Evolutionary conservation across 2,329 filamentous ascomycete genomes (phyloP), one percentile per base, ranked within the genome.

Genomic region (Penicillium nordicum): DNA sequence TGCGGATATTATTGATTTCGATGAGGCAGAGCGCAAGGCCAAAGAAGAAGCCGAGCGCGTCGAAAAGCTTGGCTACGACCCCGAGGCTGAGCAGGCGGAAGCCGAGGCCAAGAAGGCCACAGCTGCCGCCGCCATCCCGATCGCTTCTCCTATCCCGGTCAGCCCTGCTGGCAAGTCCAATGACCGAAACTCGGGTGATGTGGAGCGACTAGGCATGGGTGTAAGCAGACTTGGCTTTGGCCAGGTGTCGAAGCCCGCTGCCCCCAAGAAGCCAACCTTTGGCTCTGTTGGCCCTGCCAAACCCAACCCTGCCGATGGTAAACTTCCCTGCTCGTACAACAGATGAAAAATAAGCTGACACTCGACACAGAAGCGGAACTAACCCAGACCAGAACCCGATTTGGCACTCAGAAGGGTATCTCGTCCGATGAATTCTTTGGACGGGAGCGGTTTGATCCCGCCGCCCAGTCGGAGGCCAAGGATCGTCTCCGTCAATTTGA

Each of bases 391-490:
- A 89, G 90, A 67, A 80, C 84, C 69, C 96, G 96, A 75, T 99
- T 99, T 69, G 93, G 92, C 58, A 77, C 76, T 42, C 94, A 99
- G 74, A 97, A 97, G 80, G 90, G 90, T 66, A 99, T 99, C 65
- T 97, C 92, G 0, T 97, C 92, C 0, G 94, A 99, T 73, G 94
- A 99, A 73, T 99, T 96, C 82, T 99, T 99, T 72, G 92, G 93
- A 68, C 93, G 94, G 73, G 90, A 92, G 51, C 79, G 84, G 53
- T 97, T 87, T 75, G 92, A 99, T 72, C 86, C 92, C 37, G 82
- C 81, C 53, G 85, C 88, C 9, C 88, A 94, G 71, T 81, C 86
- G 50, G 93, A 97, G 78, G 93, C 94, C 66, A 96, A 96, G 79
- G 81, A 82, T 25, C 86, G 94, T 40, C 83, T 99, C 52, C 88